phyloP scores from a whole-genome alignment of 257 asterid species.

The Ilex asprella region DNA sequence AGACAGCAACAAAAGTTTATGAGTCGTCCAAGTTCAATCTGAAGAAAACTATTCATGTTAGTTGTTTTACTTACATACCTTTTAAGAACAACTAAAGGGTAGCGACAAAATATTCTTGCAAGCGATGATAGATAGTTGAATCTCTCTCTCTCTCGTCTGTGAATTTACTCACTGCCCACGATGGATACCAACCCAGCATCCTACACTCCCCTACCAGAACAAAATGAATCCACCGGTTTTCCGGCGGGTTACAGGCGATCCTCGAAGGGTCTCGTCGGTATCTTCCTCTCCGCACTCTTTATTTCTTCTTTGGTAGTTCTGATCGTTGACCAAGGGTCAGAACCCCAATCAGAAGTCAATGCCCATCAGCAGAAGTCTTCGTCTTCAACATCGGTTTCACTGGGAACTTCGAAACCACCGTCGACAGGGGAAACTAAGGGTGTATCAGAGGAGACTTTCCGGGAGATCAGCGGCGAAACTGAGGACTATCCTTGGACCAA shows the following conservation, averaged over 20 bases:
- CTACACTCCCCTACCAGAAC: too few relatives aligned
- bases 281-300: constrained; percentile 34
- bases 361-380: constrained; percentile 6
- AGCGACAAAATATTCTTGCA: too few relatives aligned
- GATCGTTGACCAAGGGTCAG: constrained; percentile 12
- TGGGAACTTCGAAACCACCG: constrained; percentile 12
- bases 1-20: too few relatives aligned
- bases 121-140: too few relatives aligned
- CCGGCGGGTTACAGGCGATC: not conserved
- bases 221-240: too few relatives aligned
- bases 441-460: constrained; percentile 70
- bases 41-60: too few relatives aligned
- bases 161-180: too few relatives aligned
- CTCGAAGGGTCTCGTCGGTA: constrained; percentile 26
- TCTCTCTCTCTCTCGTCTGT: too few relatives aligned
- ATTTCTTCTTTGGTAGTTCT: constrained; percentile 22
- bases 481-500: constrained; percentile 51
- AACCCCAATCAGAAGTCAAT: constrained; percentile 5
- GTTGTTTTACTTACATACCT: too few relatives aligned
- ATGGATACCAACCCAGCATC: too few relatives aligned
- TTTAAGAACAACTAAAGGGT: too few relatives aligned
- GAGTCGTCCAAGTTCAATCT: too few relatives aligned
- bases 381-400: constrained; percentile 5
- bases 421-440: constrained; percentile 10
- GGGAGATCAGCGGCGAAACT: constrained; percentile 25